These are phyloP conservation scores for Hamamelis virginiana DNA, from an alignment of 164 flowering plant genomes.

Conservation along the genomic window DNA sequence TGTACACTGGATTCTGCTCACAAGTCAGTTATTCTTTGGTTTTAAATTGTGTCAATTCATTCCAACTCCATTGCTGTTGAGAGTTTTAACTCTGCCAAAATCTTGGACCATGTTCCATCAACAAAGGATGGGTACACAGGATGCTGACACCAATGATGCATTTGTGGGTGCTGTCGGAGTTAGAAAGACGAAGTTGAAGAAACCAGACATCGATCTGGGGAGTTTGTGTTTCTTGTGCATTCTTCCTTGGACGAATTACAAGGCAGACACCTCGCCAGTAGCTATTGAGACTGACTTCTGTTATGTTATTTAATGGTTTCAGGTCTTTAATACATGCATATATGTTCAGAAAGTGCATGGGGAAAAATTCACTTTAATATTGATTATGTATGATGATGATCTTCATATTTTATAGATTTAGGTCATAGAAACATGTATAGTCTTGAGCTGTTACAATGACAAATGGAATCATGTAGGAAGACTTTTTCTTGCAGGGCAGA, in stretches of 20 bases:
- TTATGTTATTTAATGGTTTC: neutral
- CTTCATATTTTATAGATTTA: neutral
- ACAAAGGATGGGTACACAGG: neutral
- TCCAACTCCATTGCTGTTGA: neutral
- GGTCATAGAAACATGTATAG: neutral
- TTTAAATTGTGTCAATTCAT: neutral
- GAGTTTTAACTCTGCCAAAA: neutral
- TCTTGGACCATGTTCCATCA: neutral
- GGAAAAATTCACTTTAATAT: neutral
- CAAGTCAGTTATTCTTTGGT: neutral
- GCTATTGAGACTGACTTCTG: neutral
- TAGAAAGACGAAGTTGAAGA: neutral
- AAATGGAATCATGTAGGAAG: neutral
- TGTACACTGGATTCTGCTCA: conserved; percentile 3
- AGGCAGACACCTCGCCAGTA: neutral
- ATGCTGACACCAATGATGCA: neutral
- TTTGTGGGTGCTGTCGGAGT: neutral
- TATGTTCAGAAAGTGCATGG: neutral
- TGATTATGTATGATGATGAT: neutral
- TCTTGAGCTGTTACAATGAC: neutral
- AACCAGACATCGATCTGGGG: neutral
- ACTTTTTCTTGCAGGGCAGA: no score
- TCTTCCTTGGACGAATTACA: neutral
- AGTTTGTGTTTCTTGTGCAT: neutral
- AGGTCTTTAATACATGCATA: neutral